Base-by-base conservation (phyloP, 2,329 filamentous ascomycete genomes). In the Clonostachys rhizophaga region DNA sequence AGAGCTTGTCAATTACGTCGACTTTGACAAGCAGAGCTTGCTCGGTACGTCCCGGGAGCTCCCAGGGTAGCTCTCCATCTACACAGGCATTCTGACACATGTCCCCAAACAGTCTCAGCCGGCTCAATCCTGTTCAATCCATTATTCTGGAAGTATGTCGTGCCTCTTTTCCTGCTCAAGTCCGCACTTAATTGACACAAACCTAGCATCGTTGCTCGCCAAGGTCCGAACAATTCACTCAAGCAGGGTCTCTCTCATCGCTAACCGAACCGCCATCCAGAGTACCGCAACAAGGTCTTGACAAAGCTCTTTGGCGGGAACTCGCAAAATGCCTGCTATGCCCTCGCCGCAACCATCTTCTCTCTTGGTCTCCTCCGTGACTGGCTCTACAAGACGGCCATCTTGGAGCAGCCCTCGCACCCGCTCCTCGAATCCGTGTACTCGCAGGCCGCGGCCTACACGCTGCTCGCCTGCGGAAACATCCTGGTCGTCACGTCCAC, bases 121-220 rank as follows among this genome's bases (percentile, higher is more conserved):
- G 78, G 76, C 47, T 81, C 88, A 46, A 95, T 99, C 69, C 79
- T 86, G 43, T 97, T 99, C 71, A 99, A 99, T 70, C 94, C 94
- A 18, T 86, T 94, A n/a, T 97, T 96, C 70, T 99, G 94, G 94
- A 99, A 99, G 91, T 96, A 78, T 76, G 89, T 79, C 47, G 24
- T 30, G 24, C 8, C 24, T 30, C 24, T 10, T 30, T 30, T 30
- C 24, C 9, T 30, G 9, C 2, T 10, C 3, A 30, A 10, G 1
- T 30, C 24, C 3, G 17, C 5, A 17, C 4, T 24, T 42, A 17
- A 42, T 30, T 30, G 24, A 18, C 18, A 43, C 30, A 20, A 16
- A 16, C 8, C n/a, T 36, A 95, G 89, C 67, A 87, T 91, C 59
- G 84, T 90, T 56, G 91, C 91, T 51, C 86, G 91, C 60, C 80